phyloP scores from a whole-genome alignment of 169 alveolate genomes.

The Cystoisospora suis region DNA sequence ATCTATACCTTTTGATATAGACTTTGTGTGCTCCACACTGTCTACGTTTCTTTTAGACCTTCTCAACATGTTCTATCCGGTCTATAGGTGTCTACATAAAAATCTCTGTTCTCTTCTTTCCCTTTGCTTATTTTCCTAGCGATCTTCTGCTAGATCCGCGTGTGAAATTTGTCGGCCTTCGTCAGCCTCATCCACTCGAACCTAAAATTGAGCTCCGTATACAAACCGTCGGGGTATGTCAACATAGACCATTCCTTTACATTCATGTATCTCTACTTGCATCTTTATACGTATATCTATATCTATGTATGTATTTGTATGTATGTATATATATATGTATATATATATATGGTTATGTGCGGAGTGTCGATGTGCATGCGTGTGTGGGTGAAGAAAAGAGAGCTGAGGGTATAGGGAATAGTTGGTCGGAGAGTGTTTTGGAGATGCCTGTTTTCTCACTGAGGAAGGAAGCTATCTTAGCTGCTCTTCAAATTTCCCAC shows the following conservation, averaged over 20 bases:
- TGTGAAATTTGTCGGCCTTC: conserved; percentile 91
- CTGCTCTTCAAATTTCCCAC: neutral
- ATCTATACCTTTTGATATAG: no score
- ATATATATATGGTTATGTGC: neutral
- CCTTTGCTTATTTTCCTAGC: conserved; percentile 47
- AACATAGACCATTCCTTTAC: no score
- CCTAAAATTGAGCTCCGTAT: conserved; percentile 64
- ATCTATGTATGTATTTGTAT: neutral
- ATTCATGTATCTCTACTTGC: no score
- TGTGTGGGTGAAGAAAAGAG: neutral
- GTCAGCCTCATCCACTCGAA: conserved; percentile 93
- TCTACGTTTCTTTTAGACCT: no score
- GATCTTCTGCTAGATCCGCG: conserved; percentile 86
- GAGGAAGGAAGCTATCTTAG: no score
- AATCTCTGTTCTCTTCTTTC: neutral
- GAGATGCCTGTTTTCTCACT: no score
- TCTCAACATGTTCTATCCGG: no score
- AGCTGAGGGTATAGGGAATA: no score
- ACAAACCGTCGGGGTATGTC: conserved; percentile 31
- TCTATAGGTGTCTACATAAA: no score
- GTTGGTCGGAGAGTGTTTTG: no score
- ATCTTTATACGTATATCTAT: neutral
- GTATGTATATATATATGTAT: neutral
- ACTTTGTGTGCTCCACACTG: no score
- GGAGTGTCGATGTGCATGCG: neutral